These are phyloP conservation scores for Ceratonia siliqua DNA, from an alignment of 306 rosid genomes.

Conservation along the genomic window DNA sequence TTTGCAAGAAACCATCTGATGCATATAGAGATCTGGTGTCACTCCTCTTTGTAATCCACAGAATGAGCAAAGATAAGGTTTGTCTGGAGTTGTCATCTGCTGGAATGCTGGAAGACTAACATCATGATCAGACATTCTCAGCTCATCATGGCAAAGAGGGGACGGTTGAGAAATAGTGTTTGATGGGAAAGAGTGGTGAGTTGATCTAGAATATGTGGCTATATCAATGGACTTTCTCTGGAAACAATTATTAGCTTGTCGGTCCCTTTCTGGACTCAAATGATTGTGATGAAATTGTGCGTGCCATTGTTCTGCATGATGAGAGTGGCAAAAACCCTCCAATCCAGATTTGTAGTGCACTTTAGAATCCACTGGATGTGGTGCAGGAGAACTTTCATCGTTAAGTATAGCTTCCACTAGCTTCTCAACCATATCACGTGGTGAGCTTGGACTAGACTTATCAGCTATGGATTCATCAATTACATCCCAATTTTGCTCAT, in stretches of 20 bases:
- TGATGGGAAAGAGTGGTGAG: slow-evolving; percentile 18
- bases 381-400: slow-evolving; percentile 33
- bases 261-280: slow-evolving; percentile 28
- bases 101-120: slow-evolving; percentile 28
- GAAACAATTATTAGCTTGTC: slow-evolving; percentile 19
- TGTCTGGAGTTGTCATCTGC: slow-evolving; percentile 22
- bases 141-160: slow-evolving; percentile 28
- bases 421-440: slow-evolving; percentile 35
- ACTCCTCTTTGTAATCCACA: slow-evolving; percentile 21
- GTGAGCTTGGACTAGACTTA: slow-evolving; percentile 35
- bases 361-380: slow-evolving; percentile 18
- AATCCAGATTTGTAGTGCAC: slow-evolving; percentile 23
- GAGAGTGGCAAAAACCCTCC: slow-evolving; percentile 12
- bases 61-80: slow-evolving; percentile 10
- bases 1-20: slow-evolving; percentile 33
- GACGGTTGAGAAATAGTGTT: slow-evolving; percentile 16
- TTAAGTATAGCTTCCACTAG: slow-evolving; percentile 40
- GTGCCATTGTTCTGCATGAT: slow-evolving; percentile 20
- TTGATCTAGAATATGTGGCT: slow-evolving; percentile 19
- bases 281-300: slow-evolving; percentile 23
- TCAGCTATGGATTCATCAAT: slow-evolving; percentile 41
- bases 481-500: slow-evolving; percentile 23
- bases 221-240: slow-evolving; percentile 22
- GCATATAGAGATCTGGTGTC: slow-evolving; percentile 21
- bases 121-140: slow-evolving; percentile 27